phyloP scores from a whole-genome alignment of 257 asterid species.

The Eucommia ulmoides region DNA sequence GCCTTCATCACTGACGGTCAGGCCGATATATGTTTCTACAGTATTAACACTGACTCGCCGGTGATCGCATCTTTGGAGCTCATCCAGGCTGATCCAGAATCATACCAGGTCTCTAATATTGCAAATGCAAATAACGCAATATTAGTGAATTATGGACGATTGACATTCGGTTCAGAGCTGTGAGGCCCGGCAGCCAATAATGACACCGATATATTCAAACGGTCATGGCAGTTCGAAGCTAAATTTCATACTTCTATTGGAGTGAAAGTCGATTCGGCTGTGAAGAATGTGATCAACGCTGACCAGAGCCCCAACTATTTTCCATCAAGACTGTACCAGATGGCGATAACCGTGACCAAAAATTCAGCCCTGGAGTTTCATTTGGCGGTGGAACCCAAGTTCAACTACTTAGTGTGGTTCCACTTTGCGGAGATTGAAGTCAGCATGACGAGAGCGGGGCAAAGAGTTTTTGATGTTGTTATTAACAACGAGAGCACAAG shows the following conservation, averaged over 20 bases:
- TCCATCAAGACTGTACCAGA: slow-evolving; percentile 62
- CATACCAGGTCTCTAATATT: no score
- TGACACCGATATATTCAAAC: slow-evolving; percentile 65
- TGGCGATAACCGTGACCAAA: slow-evolving; percentile 58
- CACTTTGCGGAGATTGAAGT: slow-evolving; percentile 92
- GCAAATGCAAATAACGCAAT: slow-evolving; percentile 25
- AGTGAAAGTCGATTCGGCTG: slow-evolving; percentile 52
- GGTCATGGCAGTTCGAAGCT: slow-evolving; percentile 71
- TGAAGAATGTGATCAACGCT: slow-evolving; percentile 25
- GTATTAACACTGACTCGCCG: slow-evolving; percentile 93
- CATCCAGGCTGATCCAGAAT: slow-evolving; percentile 32
- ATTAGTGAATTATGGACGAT: slow-evolving; percentile 71
- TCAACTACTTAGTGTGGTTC: slow-evolving; percentile 75
- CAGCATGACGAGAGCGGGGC: slow-evolving; percentile 57
- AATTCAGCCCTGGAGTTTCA: slow-evolving; percentile 72
- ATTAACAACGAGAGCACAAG: slow-evolving; percentile 63
- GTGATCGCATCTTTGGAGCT: slow-evolving; percentile 62
- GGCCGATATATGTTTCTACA: slow-evolving; percentile 73
- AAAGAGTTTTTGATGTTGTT: slow-evolving; percentile 74
- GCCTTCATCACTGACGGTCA: slow-evolving; percentile 28
- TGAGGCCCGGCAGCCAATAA: slow-evolving; percentile 92
- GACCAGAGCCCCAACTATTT: slow-evolving; percentile 61
- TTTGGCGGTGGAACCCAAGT: slow-evolving; percentile 63
- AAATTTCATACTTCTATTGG: slow-evolving; percentile 18
- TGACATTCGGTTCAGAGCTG: slow-evolving; percentile 69